phyloP scores from a whole-genome alignment of 129 eudicot species.

The Chrysanthemum makinoi region DNA sequence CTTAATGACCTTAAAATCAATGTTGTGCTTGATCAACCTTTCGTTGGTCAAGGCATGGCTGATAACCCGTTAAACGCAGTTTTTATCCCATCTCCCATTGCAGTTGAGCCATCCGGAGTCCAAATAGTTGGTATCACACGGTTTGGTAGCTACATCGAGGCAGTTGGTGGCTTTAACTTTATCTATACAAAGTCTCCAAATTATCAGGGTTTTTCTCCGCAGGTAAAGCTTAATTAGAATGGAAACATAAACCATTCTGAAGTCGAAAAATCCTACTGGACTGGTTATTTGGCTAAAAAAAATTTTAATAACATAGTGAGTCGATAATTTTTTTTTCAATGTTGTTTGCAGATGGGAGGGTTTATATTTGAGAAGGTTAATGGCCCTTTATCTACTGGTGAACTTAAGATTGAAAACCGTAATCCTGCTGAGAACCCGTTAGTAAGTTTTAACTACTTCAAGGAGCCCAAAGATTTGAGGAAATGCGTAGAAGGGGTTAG shows the following conservation, averaged over 20 bases:
- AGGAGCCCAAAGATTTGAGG: conserved; percentile 49
- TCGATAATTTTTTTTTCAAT: background rate
- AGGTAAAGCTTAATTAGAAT: conserved; percentile 33
- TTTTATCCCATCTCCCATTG: too few species aligned
- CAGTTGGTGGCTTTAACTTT: too few species aligned
- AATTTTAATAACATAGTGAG: background rate
- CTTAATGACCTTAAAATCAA: conserved; percentile 52
- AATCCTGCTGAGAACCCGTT: conserved; percentile 54
- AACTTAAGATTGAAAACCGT: conserved; percentile 40
- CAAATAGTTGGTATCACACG: too few species aligned
- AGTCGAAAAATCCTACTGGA: too few species aligned
- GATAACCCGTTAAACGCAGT: too few species aligned
- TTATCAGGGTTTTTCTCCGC: background rate
- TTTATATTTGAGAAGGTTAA: conserved; percentile 60
- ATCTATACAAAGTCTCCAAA: too few species aligned
- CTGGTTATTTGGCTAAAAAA: background rate
- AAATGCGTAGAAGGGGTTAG: conserved; percentile 62
- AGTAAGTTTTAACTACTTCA: conserved; percentile 72
- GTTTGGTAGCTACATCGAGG: too few species aligned
- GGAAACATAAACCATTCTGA: background rate
- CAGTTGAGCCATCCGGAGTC: too few species aligned
- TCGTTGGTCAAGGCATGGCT: conserved; percentile 67
- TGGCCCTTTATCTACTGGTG: conserved; percentile 66
- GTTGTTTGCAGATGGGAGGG: conserved; percentile 53
- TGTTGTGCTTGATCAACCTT: conserved; percentile 51